Conservation (phyloP, 768 basidiomycete genomes). For the Phaffia tasmanica region DNA sequence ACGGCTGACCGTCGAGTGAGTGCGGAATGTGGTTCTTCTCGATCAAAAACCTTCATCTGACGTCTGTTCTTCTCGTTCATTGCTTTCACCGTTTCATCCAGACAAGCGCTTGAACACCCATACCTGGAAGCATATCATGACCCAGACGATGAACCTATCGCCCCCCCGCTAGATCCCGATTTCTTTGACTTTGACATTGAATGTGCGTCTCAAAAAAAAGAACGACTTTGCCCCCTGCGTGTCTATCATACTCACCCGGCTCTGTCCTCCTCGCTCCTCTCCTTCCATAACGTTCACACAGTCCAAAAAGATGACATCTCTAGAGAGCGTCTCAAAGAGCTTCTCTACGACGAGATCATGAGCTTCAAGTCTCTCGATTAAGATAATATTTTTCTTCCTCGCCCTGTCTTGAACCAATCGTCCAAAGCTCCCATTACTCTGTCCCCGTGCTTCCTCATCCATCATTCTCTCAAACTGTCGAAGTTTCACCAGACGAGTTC, state of each 20-base stretch:
- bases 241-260: conserved; percentile 7
- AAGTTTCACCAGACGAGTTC: too few relatives aligned
- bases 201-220: too few relatives aligned
- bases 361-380: conserved; percentile 21
- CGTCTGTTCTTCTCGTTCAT: too few relatives aligned
- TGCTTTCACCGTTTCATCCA: too few relatives aligned
- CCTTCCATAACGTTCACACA: conserved; percentile 34
- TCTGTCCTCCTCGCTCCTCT: neutral
- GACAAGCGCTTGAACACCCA: conserved; percentile 78
- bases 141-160: conserved; percentile 74
- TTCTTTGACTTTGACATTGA: conserved; percentile 95
- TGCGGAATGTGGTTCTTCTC: too few relatives aligned
- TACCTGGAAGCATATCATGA: conserved; percentile 65
- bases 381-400: too few relatives aligned
- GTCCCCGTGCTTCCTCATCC: too few relatives aligned
- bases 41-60: too few relatives aligned
- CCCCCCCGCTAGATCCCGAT: conserved; percentile 84
- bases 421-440: too few relatives aligned
- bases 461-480: too few relatives aligned
- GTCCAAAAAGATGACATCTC: conserved; percentile 82
- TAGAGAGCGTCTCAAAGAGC: conserved; percentile 84
- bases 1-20: conserved; percentile 74
- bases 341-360: conserved; percentile 88
- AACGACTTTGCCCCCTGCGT: neutral
- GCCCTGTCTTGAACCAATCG: neutral